Percentiles rank a stretch among this genome's conserved stretches.
phyloP scores from a whole-genome alignment of 176 grass and related monocot genomes.

The Oryza coarctata region DNA sequence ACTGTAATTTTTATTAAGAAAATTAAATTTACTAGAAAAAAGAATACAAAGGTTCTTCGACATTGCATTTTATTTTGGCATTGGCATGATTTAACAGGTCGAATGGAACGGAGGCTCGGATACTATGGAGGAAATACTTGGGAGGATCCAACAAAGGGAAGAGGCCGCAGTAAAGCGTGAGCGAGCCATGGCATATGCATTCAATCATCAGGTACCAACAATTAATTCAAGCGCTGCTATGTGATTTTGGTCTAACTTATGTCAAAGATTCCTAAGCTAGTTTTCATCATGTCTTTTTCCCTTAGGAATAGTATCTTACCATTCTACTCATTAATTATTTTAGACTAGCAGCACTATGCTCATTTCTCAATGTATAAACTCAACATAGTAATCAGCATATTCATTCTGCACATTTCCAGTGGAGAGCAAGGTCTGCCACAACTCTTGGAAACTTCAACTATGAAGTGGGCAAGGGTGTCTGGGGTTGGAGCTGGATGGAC shows the following conservation, averaged over 20 bases:
- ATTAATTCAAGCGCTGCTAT: background rate
- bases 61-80: background rate
- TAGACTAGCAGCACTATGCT: background rate
- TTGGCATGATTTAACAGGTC: conserved; percentile 43
- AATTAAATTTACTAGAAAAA: background rate
- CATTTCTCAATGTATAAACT: background rate
- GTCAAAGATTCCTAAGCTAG: background rate
- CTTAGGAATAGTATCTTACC: background rate
- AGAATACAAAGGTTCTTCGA: background rate
- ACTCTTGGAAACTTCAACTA: conserved; percentile 74
- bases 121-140: conserved; percentile 76
- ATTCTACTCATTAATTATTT: background rate
- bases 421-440: conserved; percentile 76
- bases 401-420: conserved; percentile 46
- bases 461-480: conserved; percentile 66
- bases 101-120: conserved; percentile 88
- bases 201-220: conserved; percentile 78
- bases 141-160: conserved; percentile 92
- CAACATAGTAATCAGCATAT: background rate
- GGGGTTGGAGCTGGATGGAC: conserved; percentile 98
- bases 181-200: conserved; percentile 88
- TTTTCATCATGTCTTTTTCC: background rate
- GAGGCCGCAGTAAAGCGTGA: conserved; percentile 92
- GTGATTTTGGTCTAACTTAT: background rate
- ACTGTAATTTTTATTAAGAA: background rate